phyloP scores from a whole-genome alignment of 2,329 filamentous ascomycete species.

The Aspergillus texensis region DNA sequence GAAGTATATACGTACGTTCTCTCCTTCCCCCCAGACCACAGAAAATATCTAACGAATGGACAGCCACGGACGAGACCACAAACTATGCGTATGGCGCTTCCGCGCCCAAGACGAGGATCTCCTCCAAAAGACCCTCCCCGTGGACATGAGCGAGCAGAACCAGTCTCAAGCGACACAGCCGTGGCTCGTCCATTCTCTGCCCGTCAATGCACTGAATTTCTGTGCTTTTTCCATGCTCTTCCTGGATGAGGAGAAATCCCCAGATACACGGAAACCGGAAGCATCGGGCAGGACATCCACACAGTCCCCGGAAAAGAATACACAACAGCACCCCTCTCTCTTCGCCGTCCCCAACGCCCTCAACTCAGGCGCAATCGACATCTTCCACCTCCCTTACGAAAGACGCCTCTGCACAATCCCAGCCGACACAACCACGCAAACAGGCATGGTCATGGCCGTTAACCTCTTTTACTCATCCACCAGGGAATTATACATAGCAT shows the following conservation, averaged over 20 bases:
- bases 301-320: neutral
- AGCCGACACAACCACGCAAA: conserved; percentile 47
- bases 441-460: conserved; percentile 85
- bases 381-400: conserved; percentile 80
- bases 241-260: conserved; percentile 14
- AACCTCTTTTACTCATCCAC: conserved; percentile 57
- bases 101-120: conserved; percentile 58
- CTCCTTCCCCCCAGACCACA: neutral
- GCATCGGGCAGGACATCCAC: too few species aligned
- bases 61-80: conserved; percentile 89
- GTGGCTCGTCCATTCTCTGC: conserved; percentile 81
- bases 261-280: too few species aligned
- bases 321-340: conserved; percentile 39
- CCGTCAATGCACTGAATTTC: conserved; percentile 94
- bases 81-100: conserved; percentile 82
- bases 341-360: conserved; percentile 81
- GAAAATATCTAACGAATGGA: conserved; percentile 16
- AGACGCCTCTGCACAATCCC: conserved; percentile 64
- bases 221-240: conserved; percentile 60
- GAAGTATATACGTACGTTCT: conserved; percentile 77
- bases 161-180: conserved; percentile 54
- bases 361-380: conserved; percentile 75
- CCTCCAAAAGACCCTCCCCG: conserved; percentile 70
- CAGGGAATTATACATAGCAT: conserved; percentile 63
- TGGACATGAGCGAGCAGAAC: conserved; percentile 57